Conservation (phyloP, 495 filamentous ascomycete genomes). For the Lasiosphaeria miniovina region DNA sequence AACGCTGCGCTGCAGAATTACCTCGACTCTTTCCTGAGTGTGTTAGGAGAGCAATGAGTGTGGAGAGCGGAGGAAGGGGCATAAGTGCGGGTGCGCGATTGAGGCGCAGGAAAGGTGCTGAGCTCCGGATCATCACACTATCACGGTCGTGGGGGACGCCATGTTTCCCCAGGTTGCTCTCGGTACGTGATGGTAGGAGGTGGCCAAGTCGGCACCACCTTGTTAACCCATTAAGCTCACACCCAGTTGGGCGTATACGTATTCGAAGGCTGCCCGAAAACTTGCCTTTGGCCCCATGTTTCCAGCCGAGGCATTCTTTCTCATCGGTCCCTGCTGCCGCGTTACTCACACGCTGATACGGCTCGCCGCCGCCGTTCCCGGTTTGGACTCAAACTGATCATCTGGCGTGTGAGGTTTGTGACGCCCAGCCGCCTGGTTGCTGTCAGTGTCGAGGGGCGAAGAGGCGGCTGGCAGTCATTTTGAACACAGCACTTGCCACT, state of each 20-base stretch:
- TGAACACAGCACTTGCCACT: not conserved
- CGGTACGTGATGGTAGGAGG: not conserved
- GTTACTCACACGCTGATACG: not conserved
- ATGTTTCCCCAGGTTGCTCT: conserved; percentile 4
- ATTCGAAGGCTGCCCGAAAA: not conserved
- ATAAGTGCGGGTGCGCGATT: not conserved
- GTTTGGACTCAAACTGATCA: too few relatives aligned
- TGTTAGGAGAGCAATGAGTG: not conserved
- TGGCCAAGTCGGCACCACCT: not conserved
- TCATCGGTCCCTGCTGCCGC: not conserved
- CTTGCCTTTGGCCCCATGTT: not conserved
- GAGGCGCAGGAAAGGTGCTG: conserved; percentile 2
- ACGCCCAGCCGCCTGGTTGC: too few relatives aligned
- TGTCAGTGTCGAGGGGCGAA: not conserved
- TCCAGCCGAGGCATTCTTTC: conserved; percentile 2
- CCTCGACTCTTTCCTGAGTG: not conserved
- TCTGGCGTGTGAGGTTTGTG: too few relatives aligned
- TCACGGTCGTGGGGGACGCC: not conserved
- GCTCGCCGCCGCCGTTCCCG: not conserved
- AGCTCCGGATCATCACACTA: not conserved
- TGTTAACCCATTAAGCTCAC: not conserved
- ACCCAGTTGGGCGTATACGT: not conserved
- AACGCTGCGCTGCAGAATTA: not conserved
- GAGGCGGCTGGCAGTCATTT: not conserved
- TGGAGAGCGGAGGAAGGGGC: not conserved